These are phyloP conservation scores for Penicillium sumatraense DNA, from an alignment of 2,329 filamentous ascomycete genomes.

Conservation along the genomic window DNA sequence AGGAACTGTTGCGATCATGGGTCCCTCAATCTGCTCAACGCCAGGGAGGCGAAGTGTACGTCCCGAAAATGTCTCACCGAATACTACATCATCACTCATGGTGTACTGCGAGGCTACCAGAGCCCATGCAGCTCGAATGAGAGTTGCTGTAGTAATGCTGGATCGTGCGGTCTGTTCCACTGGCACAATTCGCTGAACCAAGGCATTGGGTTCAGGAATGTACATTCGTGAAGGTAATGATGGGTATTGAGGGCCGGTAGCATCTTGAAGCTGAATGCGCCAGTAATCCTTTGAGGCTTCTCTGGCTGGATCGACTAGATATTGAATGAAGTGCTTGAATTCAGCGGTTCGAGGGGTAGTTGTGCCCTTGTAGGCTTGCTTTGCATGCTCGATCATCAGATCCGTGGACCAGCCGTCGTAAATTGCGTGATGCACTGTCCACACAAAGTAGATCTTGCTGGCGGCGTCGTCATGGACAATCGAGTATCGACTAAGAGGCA, in stretches of 20 bases:
- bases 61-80: slow-evolving; percentile 50
- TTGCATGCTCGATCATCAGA: slow-evolving; percentile 36
- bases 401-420: slow-evolving; percentile 33
- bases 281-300: slow-evolving; percentile 50
- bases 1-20: slow-evolving; percentile 22
- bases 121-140: slow-evolving; percentile 50
- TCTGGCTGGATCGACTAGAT: slow-evolving; percentile 46
- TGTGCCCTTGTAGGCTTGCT: slow-evolving; percentile 24
- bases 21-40: slow-evolving; percentile 43
- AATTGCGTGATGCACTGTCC: slow-evolving; percentile 55
- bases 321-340: slow-evolving; percentile 55
- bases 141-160: slow-evolving; percentile 44
- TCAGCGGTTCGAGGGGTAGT: slow-evolving; percentile 18
- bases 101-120: slow-evolving; percentile 45
- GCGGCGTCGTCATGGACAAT: slow-evolving; percentile 21
- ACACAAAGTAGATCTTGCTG: slow-evolving; percentile 44
- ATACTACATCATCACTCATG: slow-evolving; percentile 45
- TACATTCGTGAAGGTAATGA: slow-evolving; percentile 8
- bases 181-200: slow-evolving; percentile 44
- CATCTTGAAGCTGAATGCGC: slow-evolving; percentile 48
- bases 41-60: slow-evolving; percentile 45
- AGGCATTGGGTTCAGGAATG: slow-evolving; percentile 35
- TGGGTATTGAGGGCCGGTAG: slow-evolving; percentile 52
- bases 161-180: slow-evolving; percentile 9
- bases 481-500: slow-evolving; percentile 33